phyloP scores from a whole-genome alignment of 441 rosid genomes.

The Erodium trifolium region DNA sequence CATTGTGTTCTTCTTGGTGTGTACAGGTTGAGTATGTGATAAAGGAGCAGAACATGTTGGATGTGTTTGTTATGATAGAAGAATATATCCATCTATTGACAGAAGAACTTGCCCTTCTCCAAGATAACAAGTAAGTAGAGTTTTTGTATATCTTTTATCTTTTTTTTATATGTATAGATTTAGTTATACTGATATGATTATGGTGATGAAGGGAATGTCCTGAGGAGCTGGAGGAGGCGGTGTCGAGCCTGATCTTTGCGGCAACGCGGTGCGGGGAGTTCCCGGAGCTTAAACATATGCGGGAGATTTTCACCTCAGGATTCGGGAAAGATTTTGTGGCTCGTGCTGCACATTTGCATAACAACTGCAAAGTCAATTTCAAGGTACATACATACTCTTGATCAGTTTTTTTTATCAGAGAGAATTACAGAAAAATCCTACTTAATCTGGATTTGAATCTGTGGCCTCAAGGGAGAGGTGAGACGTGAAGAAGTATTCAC shows the following conservation, averaged over 20 bases:
- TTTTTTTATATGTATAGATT: no score
- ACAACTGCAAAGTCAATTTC: constrained; percentile 54
- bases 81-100: constrained; percentile 51
- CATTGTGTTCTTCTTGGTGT: no score
- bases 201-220: constrained; percentile 51
- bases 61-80: constrained; percentile 57
- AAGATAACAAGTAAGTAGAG: constrained; percentile 39
- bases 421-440: no score
- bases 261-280: constrained; percentile 82
- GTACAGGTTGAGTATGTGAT: constrained; percentile 60
- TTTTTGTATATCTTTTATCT: background rate
- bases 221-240: constrained; percentile 66
- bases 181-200: no score
- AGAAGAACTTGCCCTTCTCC: constrained; percentile 62
- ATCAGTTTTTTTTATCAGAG: no score
- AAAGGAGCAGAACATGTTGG: constrained; percentile 65
- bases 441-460: no score
- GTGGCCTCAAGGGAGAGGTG: no score
- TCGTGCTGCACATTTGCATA: constrained; percentile 65
- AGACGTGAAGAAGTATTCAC: no score
- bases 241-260: constrained; percentile 60
- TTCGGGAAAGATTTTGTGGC: constrained; percentile 75
- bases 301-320: constrained; percentile 45
- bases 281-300: constrained; percentile 88
- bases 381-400: no score